Evolutionary conservation across 371 early-diverging fungal genomes (phyloP).

Genomic region (Coemansia sp.): DNA sequence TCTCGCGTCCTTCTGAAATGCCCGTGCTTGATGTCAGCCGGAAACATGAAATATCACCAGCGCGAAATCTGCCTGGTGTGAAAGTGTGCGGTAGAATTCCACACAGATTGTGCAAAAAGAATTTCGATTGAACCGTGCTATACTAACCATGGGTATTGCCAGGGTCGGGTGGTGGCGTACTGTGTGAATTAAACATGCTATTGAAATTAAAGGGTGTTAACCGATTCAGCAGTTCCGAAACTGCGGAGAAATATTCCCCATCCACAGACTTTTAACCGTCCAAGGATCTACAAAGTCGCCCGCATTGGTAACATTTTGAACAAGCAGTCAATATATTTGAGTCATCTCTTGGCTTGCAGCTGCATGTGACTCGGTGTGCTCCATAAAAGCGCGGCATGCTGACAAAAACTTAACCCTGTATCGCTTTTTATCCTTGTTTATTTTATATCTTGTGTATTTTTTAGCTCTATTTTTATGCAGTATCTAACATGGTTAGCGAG

Average conservation of each 20-base stretch:
- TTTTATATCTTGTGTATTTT: neutral
- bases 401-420: neutral
- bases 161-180: neutral
- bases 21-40: neutral
- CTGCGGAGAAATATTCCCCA: too few species aligned
- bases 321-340: neutral
- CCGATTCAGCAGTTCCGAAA: too few species aligned
- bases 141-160: neutral
- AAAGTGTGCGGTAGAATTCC: neutral
- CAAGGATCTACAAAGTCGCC: too few species aligned
- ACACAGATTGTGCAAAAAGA: neutral
- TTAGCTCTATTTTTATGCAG: neutral
- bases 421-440: neutral
- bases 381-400: neutral
- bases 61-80: neutral
- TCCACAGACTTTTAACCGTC: too few species aligned
- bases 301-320: too few species aligned
- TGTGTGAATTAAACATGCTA: neutral
- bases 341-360: neutral
- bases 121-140: neutral
- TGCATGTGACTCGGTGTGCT: neutral
- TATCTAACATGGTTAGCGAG: conserved; percentile 12
- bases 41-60: neutral
- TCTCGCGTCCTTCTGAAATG: neutral
- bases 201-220: too few species aligned